Base-by-base conservation (phyloP, 1,284 basidiomycete species). In the Coriolopsis trogii region DNA sequence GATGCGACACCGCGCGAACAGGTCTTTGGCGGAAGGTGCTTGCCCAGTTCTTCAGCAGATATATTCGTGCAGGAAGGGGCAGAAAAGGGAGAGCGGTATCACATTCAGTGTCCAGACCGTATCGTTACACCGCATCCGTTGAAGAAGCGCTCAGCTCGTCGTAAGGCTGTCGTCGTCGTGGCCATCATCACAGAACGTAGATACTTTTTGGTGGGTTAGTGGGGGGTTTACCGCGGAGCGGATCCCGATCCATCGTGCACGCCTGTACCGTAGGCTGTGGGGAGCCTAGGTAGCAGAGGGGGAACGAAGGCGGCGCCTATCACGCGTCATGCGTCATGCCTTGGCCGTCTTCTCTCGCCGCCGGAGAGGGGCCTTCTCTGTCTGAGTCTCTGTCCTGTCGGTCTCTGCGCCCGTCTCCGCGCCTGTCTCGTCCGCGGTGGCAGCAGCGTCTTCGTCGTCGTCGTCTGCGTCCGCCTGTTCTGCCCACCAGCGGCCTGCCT, bases 401-500 rank as follows among this genome's bases (percentile, higher is more conserved):
- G 53, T 58, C 51, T 60, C 56, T 30, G 30, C 38, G 28, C 46
- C 49, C 21, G 53, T 49, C 30, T 60, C 56, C 36, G 28, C 39
- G 38, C 47, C 49, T 23, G 47, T 49, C 30, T 58, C 37, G 28
- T 51, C 49, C 21, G 41, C 51, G 18, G 55, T 62, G 25, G 39
- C 56, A 30, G 43, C 52, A 8, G 39, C 39, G 33, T 45, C 45
- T 15, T 56, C 63, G 39, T 67, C 64, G 37, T 64, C 66, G 15
- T 66, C 63, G 23, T 70, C 66, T 16, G 56, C 56, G 53, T 87
- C 84, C 7, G 82, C 75, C 33, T 78, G 80, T 64, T 91, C 89
- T 2, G 85, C 87, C 88, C 88, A 91, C 73, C 84, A 87, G 34
- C 89, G 80, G 38, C 85, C 87, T 0, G 89, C 88, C 71, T 92